Base-by-base conservation (phyloP, 345 rosid genomes). In the Angophora floribunda region DNA sequence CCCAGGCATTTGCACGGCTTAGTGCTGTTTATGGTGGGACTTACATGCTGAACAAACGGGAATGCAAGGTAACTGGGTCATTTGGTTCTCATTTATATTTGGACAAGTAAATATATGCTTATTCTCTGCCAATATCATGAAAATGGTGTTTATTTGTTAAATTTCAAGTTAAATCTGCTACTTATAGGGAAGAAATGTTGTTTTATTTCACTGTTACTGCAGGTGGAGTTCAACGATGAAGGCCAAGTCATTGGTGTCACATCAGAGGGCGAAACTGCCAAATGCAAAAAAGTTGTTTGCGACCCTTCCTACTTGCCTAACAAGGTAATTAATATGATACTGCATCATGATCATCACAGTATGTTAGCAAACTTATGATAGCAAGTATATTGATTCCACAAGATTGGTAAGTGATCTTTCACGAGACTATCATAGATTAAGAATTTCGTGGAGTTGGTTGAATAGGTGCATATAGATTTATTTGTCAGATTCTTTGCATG, bases 11-110 rank as follows among this genome's bases (percentile, higher is more conserved):
- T 94, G 99, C 99, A 89, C 94, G 99, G 59, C 99, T 97, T 91
- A 97, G 99, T 92, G 99, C 99, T 90, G 99, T 97, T 84, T 96
- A 95, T 93, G 99, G 99, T 90, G 99, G 99, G 86, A 98, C 98
- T 3, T 98, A 98, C 89, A 98, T 98, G 99, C 90, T 98, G 93
- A 95, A 96, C 90, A 98, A 98, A 92, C 98, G 95, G 41, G 99
- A 96, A 92, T 98, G 99, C 94, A 97, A 95, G 96, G 99, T 97
- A 88, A 80, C 24, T 15, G 3, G 88, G 53, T 49, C 52, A 50
- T 6, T 65, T 65, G 45, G 28, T 86, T 86, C 49, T 86, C 65
- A 53, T 51, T 52, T 61, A 19, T 32, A 22, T 1, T 36, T 17
- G 65, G 41, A 36, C 17, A 51, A 44, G 49, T 36, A 17, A 55